Evolutionary conservation across 495 filamentous ascomycete species (phyloP).

Genomic region (Aspergillus hancockii): DNA sequence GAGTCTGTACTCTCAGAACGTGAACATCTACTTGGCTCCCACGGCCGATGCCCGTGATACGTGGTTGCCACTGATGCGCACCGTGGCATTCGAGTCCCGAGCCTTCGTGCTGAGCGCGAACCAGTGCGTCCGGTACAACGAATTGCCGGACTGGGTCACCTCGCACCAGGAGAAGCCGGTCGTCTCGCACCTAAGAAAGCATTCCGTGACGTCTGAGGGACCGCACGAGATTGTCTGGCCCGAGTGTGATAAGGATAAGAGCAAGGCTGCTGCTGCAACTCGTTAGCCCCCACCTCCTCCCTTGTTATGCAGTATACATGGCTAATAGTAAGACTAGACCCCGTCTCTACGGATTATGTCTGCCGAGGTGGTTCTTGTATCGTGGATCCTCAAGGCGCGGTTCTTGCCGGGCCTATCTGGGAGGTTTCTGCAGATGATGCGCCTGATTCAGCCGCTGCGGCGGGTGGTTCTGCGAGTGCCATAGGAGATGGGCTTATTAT

Average conservation of each 20-base stretch:
- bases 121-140: constrained; percentile 66
- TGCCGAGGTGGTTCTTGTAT: constrained; percentile 82
- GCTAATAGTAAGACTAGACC: constrained; percentile 2
- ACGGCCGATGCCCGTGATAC: constrained; percentile 85
- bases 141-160: constrained; percentile 60
- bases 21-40: constrained; percentile 89
- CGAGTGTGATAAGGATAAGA: constrained; percentile 7
- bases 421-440: constrained; percentile 63
- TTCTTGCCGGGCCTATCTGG: constrained; percentile 81
- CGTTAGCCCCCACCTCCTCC: constrained; percentile 5
- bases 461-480: not conserved
- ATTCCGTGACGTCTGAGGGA: constrained; percentile 46
- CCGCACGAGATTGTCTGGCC: constrained; percentile 58
- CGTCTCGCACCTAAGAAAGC: constrained; percentile 16
- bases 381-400: constrained; percentile 73
- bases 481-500: constrained; percentile 41
- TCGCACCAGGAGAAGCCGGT: constrained; percentile 16
- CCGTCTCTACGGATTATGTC: constrained; percentile 35
- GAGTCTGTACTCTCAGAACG: constrained; percentile 84
- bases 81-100: constrained; percentile 76
- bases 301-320: not conserved
- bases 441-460: constrained; percentile 15
- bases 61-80: constrained; percentile 81
- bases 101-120: constrained; percentile 88
- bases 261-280: not conserved